phyloP scores from a whole-genome alignment of 805 yeast species.

The Suhomyces faveliae region DNA sequence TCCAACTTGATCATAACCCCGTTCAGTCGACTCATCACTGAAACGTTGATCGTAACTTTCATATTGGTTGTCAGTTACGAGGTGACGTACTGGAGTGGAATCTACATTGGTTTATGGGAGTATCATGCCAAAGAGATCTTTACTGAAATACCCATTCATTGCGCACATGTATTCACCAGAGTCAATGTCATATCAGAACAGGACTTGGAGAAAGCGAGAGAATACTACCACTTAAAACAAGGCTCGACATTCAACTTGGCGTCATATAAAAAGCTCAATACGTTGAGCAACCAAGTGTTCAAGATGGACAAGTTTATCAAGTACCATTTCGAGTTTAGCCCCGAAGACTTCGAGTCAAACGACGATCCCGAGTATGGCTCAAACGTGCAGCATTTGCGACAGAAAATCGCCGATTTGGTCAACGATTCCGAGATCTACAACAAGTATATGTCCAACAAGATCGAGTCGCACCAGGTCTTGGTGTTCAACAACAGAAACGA shows the following conservation, averaged over 20 bases:
- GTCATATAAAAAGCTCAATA: conserved; percentile 20
- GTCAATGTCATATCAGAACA: conserved; percentile 38
- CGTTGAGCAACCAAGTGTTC: conserved; percentile 18
- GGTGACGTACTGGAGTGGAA: conserved; percentile 42
- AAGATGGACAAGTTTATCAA: conserved; percentile 31
- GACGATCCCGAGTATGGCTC: conserved; percentile 69
- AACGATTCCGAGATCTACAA: conserved; percentile 35
- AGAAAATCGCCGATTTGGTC: conserved; percentile 55
- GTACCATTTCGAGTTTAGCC: conserved; percentile 76
- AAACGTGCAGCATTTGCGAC: conserved; percentile 58
- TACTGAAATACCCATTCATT: conserved; percentile 72
- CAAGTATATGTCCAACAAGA: conserved; percentile 11
- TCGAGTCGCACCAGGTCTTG: conserved; percentile 18
- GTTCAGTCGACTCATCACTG: conserved; percentile 29
- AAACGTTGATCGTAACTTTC: conserved; percentile 23
- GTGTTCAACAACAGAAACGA: conserved; percentile 29
- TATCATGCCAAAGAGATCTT: conserved; percentile 60
- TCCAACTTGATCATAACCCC: conserved; percentile 24
- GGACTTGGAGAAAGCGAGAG: conserved; percentile 18
- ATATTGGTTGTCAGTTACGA: conserved; percentile 35
- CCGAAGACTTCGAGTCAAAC: conserved; percentile 67
- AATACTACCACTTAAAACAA: conserved; percentile 29
- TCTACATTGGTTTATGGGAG: conserved; percentile 44
- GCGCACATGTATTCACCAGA: conserved; percentile 67
- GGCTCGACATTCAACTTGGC: conserved; percentile 25